phyloP scores from a whole-genome alignment of 164 flowering plant genomes.

The Nymphaea colorata region DNA sequence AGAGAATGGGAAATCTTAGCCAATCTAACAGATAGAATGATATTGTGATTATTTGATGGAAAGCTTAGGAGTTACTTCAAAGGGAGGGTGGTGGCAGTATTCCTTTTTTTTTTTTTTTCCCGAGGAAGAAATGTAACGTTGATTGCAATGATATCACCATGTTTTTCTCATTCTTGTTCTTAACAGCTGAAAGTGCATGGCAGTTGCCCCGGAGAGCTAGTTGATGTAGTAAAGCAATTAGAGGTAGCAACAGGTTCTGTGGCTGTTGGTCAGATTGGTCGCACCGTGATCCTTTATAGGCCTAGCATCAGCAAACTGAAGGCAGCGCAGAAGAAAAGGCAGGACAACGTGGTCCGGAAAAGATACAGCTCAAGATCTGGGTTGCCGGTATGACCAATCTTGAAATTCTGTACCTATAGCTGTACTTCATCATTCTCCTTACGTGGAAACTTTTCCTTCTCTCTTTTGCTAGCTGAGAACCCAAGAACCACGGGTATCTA shows the following conservation, averaged over 20 bases:
- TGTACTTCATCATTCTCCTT: neutral
- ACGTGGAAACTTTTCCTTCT: neutral
- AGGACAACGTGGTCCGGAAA: conserved; percentile 28
- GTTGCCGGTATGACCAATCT: conserved; percentile 3
- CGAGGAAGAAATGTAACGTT: no score
- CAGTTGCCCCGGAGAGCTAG: conserved; percentile 75
- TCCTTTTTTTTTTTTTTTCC: no score
- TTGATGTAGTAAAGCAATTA: conserved; percentile 61
- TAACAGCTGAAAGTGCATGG: conserved; percentile 68
- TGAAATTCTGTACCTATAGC: neutral
- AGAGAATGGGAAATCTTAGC: no score
- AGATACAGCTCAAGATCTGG: conserved; percentile 11
- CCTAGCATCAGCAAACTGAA: conserved; percentile 74
- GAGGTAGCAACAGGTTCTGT: conserved; percentile 74
- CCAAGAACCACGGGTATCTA: neutral
- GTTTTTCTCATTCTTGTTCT: no score
- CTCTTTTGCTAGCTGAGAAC: neutral
- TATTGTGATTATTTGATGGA: no score
- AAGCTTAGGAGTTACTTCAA: no score
- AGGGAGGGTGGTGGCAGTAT: no score
- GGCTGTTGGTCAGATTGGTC: conserved; percentile 71
- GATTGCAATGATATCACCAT: no score
- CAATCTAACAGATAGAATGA: no score
- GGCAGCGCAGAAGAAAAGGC: conserved; percentile 58
- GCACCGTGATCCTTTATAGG: conserved; percentile 72